phyloP scores from a whole-genome alignment of 2,329 filamentous ascomycete species.

The Coniochaeta sp. region DNA sequence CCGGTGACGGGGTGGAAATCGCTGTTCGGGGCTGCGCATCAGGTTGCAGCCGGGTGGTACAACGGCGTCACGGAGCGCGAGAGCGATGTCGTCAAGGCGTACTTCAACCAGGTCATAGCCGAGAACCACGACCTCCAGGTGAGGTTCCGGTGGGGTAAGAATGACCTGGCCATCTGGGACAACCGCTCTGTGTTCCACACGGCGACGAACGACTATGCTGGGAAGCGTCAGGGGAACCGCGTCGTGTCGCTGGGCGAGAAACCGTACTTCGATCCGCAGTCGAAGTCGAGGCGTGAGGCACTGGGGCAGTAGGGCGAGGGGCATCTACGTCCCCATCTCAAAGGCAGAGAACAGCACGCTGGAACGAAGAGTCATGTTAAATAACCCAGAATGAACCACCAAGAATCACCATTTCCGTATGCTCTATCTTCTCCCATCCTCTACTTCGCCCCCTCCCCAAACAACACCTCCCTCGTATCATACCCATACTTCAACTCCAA shows the following conservation, averaged over 20 bases:
- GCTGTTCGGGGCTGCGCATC: conserved; percentile 23
- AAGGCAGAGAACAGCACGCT: too few species aligned
- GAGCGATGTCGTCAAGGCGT: conserved; percentile 18
- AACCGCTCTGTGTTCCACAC: conserved; percentile 22
- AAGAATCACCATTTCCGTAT: neutral
- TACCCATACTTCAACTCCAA: conserved; percentile 60
- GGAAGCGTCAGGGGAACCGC: conserved; percentile 21
- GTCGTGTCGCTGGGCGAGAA: conserved; percentile 23
- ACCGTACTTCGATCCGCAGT: conserved; percentile 19
- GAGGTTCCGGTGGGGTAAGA: conserved; percentile 22
- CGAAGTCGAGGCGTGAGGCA: conserved; percentile 19
- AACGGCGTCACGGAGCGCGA: conserved; percentile 26
- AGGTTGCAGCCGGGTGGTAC: conserved; percentile 19
- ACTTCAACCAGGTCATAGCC: conserved; percentile 18
- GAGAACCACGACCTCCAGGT: conserved; percentile 24
- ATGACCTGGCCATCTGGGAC: conserved; percentile 14
- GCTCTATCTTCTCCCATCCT: neutral
- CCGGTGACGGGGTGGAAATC: conserved; percentile 24
- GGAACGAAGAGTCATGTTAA: neutral
- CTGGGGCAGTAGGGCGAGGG: conserved; percentile 7
- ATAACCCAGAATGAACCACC: neutral
- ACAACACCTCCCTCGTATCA: conserved; percentile 54
- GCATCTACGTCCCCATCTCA: too few species aligned
- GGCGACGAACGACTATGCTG: conserved; percentile 20
- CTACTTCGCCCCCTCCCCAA: conserved; percentile 37